Base-by-base conservation (phyloP, 2,329 filamentous ascomycete species). In the Zasmidium citrigriseum region DNA sequence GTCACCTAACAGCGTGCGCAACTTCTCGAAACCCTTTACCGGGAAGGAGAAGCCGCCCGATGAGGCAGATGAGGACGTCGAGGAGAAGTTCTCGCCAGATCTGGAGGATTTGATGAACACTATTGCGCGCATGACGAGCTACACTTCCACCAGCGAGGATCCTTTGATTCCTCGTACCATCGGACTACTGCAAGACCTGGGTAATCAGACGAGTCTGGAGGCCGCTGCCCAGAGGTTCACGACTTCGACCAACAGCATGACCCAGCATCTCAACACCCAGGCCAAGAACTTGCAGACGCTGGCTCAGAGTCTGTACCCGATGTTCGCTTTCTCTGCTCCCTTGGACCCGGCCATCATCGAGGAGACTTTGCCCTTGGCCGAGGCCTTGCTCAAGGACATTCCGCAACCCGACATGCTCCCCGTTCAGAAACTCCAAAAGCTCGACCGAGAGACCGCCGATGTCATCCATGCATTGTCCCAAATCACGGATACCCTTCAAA, bases 401-500 rank as follows among this genome's bases (percentile, higher is more conserved):
- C 89, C 90, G 3, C 80, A 66, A n/a, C 87, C 87, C 1, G 85
- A 88, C 59, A 74, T 83, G 11, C 84, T 88, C 57, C 83, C 85
- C 12, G 83, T 90, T 60, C 84, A 90, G 61, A 81, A 84, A 14
- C 76, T 93, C 14, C 76, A 89, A 12, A 87, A 88, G 1, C 79
- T 93, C 54, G 82, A 90, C 27, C 70, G 85, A 21, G 83, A 85
- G 16, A 84, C 91, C 16, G 82, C 83, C 16, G 86, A 89, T 79
- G 87, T 90, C 3, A 82, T 93, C 9, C 85, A 91, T 68, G 90
- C 91, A 5, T 83, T 99, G 48, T 91, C 91, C 67, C 89, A 91
- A 65, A 81, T 99, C 3, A 91, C 90, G 5, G 95, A 99, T 73
- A 93, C 91, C 2, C 81, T 99, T 29, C 93, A 98, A 75, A 96